Base-by-base conservation (phyloP, 1,139 yeast genomes). In the Diutina mesorugosa region DNA sequence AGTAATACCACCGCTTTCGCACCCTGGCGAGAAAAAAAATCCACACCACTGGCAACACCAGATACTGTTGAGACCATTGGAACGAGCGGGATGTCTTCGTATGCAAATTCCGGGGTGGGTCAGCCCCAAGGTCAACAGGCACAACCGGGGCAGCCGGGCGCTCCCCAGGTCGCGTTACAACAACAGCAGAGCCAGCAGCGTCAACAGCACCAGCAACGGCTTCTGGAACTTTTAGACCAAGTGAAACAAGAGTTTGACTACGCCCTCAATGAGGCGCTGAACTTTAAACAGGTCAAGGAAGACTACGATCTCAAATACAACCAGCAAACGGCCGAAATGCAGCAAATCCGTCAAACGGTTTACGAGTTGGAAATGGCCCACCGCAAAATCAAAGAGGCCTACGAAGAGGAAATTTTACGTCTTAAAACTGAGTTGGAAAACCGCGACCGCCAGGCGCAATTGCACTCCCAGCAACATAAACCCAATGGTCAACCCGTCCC, bases 321-420 rank as follows among this genome's bases (percentile, higher is more conserved):
- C 68, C 97, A 90, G 72, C 98, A 93, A 71, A 86, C 90, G 57
- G 90, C 89, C 56, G 99, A 93, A 70, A 86, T 93, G 84, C 95
- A 90, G 67, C 96, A 89, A 69, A 91, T 93, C 62, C 81, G 97
- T 66, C 95, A 90, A 67, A 89, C 96, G 18, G 96, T 93, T 55
- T 90, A 86, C 67, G 98, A 93, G 69, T 79, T 93, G 65, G 98
- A 93, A 69, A 81, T 87, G 81, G 95, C 96, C 54, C 98, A 93
- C 72, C 79, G 96, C 64, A 89, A 90, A 69, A 89, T 93, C 80
- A 91, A 91, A 73, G 98, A 91, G 66, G 91, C 95, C 55, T 93
- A 93, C 70, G 97, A 91, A 69, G 96, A 89, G 65, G 98, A 93
- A 70, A 88, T 93, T 60, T 77, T 83, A 67, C 79, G 95, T 62